These are phyloP conservation scores for Lachnellula hyalina DNA, from an alignment of 2,329 filamentous ascomycete genomes.

Conservation along the genomic window DNA sequence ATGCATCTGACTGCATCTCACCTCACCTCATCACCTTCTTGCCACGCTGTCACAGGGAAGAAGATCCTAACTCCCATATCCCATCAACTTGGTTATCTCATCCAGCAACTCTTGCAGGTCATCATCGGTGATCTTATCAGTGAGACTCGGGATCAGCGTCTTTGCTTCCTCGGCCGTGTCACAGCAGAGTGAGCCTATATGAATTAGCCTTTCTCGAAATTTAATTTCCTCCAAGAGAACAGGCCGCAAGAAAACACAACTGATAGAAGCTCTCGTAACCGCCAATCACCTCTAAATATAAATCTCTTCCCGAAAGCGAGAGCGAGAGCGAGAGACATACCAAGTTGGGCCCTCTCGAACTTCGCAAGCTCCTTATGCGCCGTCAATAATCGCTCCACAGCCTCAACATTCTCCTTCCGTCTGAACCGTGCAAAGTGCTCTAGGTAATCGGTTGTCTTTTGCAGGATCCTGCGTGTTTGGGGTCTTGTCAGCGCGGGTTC, in stretches of 20 bases:
- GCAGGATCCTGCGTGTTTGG: constrained; percentile 56
- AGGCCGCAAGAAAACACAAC: too few relatives aligned
- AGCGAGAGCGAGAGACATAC: constrained; percentile 42
- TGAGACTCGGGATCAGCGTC: constrained; percentile 83
- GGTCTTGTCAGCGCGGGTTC: background rate
- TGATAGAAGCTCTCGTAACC: background rate
- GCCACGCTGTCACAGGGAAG: too few relatives aligned
- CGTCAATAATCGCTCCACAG: constrained; percentile 82
- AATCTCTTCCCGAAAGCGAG: background rate
- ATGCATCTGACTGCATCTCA: background rate
- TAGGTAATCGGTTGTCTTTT: constrained; percentile 86
- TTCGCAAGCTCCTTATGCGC: constrained; percentile 75
- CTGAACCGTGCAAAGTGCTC: constrained; percentile 95
- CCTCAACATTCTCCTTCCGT: constrained; percentile 87
- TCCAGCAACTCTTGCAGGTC: constrained; percentile 83
- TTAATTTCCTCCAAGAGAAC: too few relatives aligned
- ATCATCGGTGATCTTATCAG: constrained; percentile 85
- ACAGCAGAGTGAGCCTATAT: constrained; percentile 79
- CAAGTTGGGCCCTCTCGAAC: constrained; percentile 90
- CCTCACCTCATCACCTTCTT: background rate
- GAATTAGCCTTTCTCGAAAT: background rate
- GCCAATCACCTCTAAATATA: background rate
- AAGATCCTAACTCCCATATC: constrained; percentile 21
- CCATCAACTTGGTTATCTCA: constrained; percentile 75
- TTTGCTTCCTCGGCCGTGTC: constrained; percentile 93